Percentiles rank a stretch among this genome's conserved stretches.
Evolutionary conservation across 352 stramenopile genomes (phyloP).

Genomic region (Pythium aquatile): DNA sequence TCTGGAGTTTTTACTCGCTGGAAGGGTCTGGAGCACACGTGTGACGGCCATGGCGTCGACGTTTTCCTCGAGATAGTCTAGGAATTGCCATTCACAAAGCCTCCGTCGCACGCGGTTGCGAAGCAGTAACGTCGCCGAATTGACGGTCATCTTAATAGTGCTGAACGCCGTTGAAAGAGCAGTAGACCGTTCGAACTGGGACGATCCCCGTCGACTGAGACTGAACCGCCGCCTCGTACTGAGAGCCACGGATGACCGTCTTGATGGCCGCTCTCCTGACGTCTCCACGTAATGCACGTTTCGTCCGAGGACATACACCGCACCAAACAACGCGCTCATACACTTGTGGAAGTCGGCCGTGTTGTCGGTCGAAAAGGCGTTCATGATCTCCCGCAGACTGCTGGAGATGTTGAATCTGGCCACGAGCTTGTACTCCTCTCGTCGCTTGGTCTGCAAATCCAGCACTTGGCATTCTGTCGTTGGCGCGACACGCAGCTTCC

Average conservation of each 20-base stretch:
- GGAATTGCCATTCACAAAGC: conserved; percentile 51
- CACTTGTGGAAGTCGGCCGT: conserved; percentile 52
- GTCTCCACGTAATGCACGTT: conserved; percentile 31
- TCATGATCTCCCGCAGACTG: conserved; percentile 59
- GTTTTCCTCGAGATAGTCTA: conserved; percentile 61
- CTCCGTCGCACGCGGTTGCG: conserved; percentile 45
- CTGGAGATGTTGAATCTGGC: conserved; percentile 58
- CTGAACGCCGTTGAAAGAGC: conserved; percentile 12
- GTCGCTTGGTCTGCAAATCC: conserved; percentile 26
- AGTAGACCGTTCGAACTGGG: conserved; percentile 7
- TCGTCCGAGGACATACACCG: conserved; percentile 57
- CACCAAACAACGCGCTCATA: conserved; percentile 64
- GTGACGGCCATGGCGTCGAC: conserved; percentile 53
- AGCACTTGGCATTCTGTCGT: conserved; percentile 50
- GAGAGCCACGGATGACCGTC: neutral
- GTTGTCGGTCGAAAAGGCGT: conserved; percentile 49
- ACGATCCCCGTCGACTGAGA: neutral
- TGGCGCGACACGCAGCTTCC: conserved; percentile 20
- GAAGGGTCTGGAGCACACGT: conserved; percentile 58
- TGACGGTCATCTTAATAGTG: conserved; percentile 41
- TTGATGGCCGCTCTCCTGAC: neutral
- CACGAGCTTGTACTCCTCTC: conserved; percentile 59
- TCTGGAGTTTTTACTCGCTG: conserved; percentile 16
- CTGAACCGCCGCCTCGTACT: neutral
- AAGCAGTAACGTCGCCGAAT: conserved; percentile 56